Conservation (phyloP, 129 eudicot species). For the Flaveria sonorensis region DNA sequence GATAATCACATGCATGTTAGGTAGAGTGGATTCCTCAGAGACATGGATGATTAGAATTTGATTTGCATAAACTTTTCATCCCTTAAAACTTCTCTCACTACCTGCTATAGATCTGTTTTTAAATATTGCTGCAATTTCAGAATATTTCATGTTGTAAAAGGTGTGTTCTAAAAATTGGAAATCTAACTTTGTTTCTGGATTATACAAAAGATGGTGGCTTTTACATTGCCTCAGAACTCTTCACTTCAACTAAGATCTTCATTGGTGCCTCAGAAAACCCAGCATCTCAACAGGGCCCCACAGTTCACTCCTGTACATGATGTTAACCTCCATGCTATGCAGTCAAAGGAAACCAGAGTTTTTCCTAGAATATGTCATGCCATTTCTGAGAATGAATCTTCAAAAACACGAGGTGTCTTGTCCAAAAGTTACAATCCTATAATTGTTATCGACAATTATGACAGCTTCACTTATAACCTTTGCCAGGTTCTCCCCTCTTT, state of each 20-base stretch:
- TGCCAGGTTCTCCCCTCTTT: constrained; percentile 63
- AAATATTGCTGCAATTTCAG: not conserved
- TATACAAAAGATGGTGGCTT: constrained; percentile 28
- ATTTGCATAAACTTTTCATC: not conserved
- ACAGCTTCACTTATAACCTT: constrained; percentile 97
- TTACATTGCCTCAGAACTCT: constrained; percentile 35
- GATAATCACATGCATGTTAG: no score
- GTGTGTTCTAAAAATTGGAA: not conserved
- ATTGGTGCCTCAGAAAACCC: constrained; percentile 24
- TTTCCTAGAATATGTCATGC: constrained; percentile 28
- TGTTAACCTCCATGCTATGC: constrained; percentile 12
- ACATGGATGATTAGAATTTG: not conserved
- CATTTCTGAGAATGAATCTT: constrained; percentile 22
- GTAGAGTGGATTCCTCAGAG: not conserved
- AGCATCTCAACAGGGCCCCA: constrained; percentile 4
- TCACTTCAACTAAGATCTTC: constrained; percentile 25
- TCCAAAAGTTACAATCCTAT: constrained; percentile 41
- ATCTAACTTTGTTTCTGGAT: constrained; percentile 12
- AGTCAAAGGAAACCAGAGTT: constrained; percentile 27
- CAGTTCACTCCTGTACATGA: constrained; percentile 25
- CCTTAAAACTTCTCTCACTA: not conserved
- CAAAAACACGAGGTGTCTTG: constrained; percentile 5
- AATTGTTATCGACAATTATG: constrained; percentile 91
- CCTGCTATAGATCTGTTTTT: not conserved
- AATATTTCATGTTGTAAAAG: not conserved